Base-by-base conservation (phyloP, 768 basidiomycete genomes). In the Cystoderma amianthinum region DNA sequence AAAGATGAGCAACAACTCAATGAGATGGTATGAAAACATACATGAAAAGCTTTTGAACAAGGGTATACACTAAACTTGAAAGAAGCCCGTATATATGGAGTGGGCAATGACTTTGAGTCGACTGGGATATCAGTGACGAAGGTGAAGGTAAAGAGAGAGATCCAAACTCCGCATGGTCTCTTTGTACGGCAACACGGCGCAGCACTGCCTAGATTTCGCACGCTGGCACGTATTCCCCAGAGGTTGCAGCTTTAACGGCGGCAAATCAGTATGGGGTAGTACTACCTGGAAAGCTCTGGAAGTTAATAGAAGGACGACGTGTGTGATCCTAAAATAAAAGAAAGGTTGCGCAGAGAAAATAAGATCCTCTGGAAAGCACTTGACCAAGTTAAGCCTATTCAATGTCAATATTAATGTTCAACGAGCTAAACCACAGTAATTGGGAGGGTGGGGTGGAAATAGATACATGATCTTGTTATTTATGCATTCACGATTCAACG, bases 161-260 rank as follows among this genome's bases (percentile, higher is more conserved):
- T 58, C 41, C 42, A 64, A 56, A 49, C 60, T 62, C 48, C 57
- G 54, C 48, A 50, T 56, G 30, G 47, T 46, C 45, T 41, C 41
- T 52, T 51, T 39, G 49, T 51, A 2, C 58, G 45, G 22, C 20
- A 13, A 12, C 13, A 51, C 47, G 44, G 46, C 46, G 52, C 55
- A 54, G 58, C 59, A 60, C 58, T 53, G 55, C 54, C 54, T 47
- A 42, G 48, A 48, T 57, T n/a, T 56, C 58, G 50, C 54, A 48
- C 52, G 53, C 18, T 21, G 30, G 33, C 24, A 20, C 15, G 12
- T 28, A n/a, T 28, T n/a, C 25, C n/a, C n/a, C 7, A 28, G 25
- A n/a, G n/a, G n/a, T n/a, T n/a, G n/a, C n/a, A n/a, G n/a, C n/a
- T n/a, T n/a, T n/a, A n/a, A n/a, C n/a, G n/a, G n/a, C n/a, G n/a